Evolutionary conservation across 768 basidiomycete species (phyloP), one percentile per base, ranked within the genome.

Genomic region (Tephrocybe sp.): DNA sequence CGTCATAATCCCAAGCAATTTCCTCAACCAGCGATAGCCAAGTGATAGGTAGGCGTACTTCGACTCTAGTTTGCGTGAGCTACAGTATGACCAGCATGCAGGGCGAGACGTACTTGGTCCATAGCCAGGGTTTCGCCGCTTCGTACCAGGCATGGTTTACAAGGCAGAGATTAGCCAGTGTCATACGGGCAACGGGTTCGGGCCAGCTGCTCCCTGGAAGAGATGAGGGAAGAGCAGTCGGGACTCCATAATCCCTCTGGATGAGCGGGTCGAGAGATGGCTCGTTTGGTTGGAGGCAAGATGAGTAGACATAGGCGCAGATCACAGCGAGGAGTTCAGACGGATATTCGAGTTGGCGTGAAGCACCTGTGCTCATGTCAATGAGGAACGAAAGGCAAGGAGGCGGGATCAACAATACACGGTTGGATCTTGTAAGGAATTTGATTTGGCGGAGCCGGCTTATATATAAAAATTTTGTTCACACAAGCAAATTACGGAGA

Each of bases 121-220:
- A 94, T 5, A 94, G 71, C 88, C 87, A 93, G 0, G 90, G 90
- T 57, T 86, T 87, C n/a, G 91, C 88, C 1, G 89, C 91, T 24
- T 82, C 79, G 61, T 83, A 82, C 87, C 88, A 92, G 2, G 82
- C 76, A 59, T 74, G 86, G 60, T 83, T 89, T 35, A 91, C 89
- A 53, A 89, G 78, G 59, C 86, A 89, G 36, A 92, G 83, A 57
- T 67, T 83, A 5, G 80, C 74, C 18, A 94, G 74, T 0, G 91
- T 84, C 49, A 67, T 74, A 11, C 90, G 80, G 21, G 82, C 75
- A 25, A 82, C 59, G 5, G 80, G 73, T 54, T 92, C 90, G 0
- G 87, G 70, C 83, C 84, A 89, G 61, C 80, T 78, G 13, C 80
- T 70, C 1, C 85, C 75, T 0, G 90, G 91, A 53, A 80, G 72